Evolutionary conservation across 202 grass and related monocot genomes (phyloP), one percentile per base, ranked within the genome.

Genomic region (Setaria italica): DNA sequence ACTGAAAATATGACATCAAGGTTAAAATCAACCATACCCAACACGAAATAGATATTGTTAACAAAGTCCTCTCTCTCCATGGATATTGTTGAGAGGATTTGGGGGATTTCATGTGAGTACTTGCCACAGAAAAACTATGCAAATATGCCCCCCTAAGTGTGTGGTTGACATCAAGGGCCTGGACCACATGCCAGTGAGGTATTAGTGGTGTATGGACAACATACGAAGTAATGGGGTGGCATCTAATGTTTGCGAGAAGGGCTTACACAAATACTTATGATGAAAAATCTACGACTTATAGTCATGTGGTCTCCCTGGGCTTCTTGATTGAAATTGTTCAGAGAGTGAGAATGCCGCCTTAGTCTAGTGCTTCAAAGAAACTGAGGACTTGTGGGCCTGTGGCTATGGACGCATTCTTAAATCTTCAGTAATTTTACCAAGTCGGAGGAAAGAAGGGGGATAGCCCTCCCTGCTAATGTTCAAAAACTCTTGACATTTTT

Each of bases 1-100:
- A 81, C 43, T 55, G 42, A 41, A 47, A 65, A 43, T 54, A 11
- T 56, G 21, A 72, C 42, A 89, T 9, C 43, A 85, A 85, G 12
- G 37, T 55, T 39, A 82, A 81, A 62, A 74, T 12, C 14, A 81
- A 54, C 9, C 30, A 56, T 67, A 25, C 42, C 49, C 45, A 51
- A 80, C 17, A 81, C 42, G 21, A 85, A 80, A 80, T 9, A 62
- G 33, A 49, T 5, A 30, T 62, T 33, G 53, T 3, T 32, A 62
- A 63, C 59, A 51, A 63, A 76, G 19, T 43, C 35, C 11, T 67
- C 51, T 67, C 51, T 37, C 11, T 80, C 47, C 62, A 25, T 53
- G 17, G 49, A 53, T 16, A n/a, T 53, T 67, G 4, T 67, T 39
- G 20, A 67, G 46, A 53, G 65, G 46, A 67, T 37, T 53, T 35